Percentiles rank a stretch among this genome's conserved stretches.
These are phyloP conservation scores for Fusarium duplospermum DNA, from an alignment of 2,329 filamentous ascomycete species.

Conservation along the genomic window DNA sequence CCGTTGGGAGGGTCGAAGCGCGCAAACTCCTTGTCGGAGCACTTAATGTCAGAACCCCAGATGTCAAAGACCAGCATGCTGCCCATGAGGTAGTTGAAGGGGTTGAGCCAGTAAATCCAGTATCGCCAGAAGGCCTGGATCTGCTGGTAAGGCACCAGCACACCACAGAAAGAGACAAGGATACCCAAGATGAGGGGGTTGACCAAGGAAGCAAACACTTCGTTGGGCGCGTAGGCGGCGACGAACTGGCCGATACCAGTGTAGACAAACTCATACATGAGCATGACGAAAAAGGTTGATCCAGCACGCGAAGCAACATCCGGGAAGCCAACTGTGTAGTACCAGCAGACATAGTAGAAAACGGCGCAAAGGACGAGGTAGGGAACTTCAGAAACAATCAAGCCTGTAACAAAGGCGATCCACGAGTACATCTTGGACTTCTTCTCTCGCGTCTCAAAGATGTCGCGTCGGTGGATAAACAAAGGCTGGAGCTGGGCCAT, in stretches of 20 bases:
- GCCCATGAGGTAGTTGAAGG: conserved; percentile 71
- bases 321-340: conserved; percentile 67
- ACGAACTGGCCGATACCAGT: conserved; percentile 71
- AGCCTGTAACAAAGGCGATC: conserved; percentile 67
- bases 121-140: conserved; percentile 75
- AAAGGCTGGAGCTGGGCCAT: conserved; percentile 62
- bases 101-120: conserved; percentile 73
- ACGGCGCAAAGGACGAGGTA: conserved; percentile 58
- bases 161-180: conserved; percentile 78
- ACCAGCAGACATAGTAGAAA: conserved; percentile 67
- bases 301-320: conserved; percentile 59
- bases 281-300: conserved; percentile 64
- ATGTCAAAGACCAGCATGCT: conserved; percentile 64
- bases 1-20: conserved; percentile 62
- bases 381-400: conserved; percentile 61
- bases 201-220: conserved; percentile 67
- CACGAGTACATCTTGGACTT: conserved; percentile 68
- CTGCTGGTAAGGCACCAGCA: conserved; percentile 74
- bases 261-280: conserved; percentile 71
- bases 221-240: conserved; percentile 72
- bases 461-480: conserved; percentile 60
- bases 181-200: conserved; percentile 68
- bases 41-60: conserved; percentile 60
- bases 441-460: conserved; percentile 62
- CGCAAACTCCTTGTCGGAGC: conserved; percentile 61